These are phyloP conservation scores for Trichophyton mentagrophytes DNA, from an alignment of 2,329 filamentous ascomycete species.

Conservation along the genomic window DNA sequence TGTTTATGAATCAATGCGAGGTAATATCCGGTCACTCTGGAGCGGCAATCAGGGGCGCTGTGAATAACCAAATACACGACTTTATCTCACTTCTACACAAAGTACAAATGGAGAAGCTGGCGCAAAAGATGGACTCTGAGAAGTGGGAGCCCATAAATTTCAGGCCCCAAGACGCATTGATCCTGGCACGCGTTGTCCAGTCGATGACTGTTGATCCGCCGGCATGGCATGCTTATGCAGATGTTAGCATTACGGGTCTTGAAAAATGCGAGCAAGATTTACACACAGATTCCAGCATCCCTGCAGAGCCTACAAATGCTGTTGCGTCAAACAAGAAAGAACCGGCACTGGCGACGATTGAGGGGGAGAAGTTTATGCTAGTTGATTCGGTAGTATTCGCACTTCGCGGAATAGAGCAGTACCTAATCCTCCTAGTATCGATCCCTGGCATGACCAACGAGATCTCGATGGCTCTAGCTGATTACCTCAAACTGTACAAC, in stretches of 20 bases:
- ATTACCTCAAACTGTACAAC: constrained; percentile 41
- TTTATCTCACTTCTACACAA: constrained; percentile 63
- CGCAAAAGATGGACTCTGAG: constrained; percentile 65
- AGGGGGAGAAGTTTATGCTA: constrained; percentile 38
- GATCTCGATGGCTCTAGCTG: constrained; percentile 34
- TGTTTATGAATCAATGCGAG: constrained; percentile 79
- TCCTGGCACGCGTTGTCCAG: constrained; percentile 53
- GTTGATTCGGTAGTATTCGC: constrained; percentile 34
- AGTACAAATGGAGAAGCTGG: constrained; percentile 58
- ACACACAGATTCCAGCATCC: no score
- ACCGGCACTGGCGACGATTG: constrained; percentile 32
- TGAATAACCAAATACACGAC: constrained; percentile 70
- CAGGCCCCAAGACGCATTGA: constrained; percentile 44
- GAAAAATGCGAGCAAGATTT: no score
- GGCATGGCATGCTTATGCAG: constrained; percentile 48
- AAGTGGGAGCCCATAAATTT: constrained; percentile 72
- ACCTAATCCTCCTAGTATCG: constrained; percentile 34
- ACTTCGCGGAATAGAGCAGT: constrained; percentile 34
- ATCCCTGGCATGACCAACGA: constrained; percentile 38
- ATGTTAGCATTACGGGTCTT: constrained; percentile 5
- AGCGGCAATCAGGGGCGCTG: constrained; percentile 60
- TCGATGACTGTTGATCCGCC: constrained; percentile 58
- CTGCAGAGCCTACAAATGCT: no score
- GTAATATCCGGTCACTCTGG: constrained; percentile 69
- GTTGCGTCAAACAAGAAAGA: constrained; percentile 24